phyloP scores from a whole-genome alignment of 305 asterid genomes.

The Rubia tinctorum region DNA sequence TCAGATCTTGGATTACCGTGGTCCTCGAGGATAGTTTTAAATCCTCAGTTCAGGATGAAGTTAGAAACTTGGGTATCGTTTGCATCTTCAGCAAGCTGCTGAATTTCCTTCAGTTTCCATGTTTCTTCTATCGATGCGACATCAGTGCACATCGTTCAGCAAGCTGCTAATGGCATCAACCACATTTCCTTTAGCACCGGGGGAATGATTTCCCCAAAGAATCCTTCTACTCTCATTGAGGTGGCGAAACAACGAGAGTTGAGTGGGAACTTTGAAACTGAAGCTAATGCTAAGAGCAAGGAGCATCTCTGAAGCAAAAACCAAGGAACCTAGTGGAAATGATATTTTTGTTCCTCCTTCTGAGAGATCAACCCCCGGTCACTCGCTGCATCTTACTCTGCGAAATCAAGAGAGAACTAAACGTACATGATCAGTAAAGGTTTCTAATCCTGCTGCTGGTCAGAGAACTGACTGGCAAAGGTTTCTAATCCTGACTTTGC shows the following conservation, averaged over 20 bases:
- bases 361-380: slow-evolving; percentile 60
- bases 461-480: too few species aligned
- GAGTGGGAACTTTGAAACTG: slow-evolving; percentile 78
- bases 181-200: slow-evolving; percentile 90
- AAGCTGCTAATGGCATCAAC: slow-evolving; percentile 85
- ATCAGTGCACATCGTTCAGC: slow-evolving; percentile 95
- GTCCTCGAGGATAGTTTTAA: too few species aligned
- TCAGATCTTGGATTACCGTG: too few species aligned
- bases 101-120: slow-evolving; percentile 14
- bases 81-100: too few species aligned
- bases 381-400: slow-evolving; percentile 47
- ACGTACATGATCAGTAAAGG: slow-evolving; percentile 90
- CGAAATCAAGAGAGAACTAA: slow-evolving; percentile 58
- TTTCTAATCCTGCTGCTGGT: slow-evolving; percentile 52
- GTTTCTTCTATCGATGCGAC: slow-evolving; percentile 49
- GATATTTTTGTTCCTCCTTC: slow-evolving; percentile 90
- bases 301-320: slow-evolving; percentile 75
- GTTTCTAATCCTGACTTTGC: too few species aligned
- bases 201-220: slow-evolving; percentile 79
- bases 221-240: slow-evolving; percentile 75
- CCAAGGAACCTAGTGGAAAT: slow-evolving; percentile 73
- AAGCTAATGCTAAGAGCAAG: slow-evolving; percentile 50
- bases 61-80: too few species aligned
- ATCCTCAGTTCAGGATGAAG: too few species aligned
- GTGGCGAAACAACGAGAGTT: slow-evolving; percentile 93